These are phyloP conservation scores for Adansonia digitata DNA, from an alignment of 345 rosid genomes.

Conservation along the genomic window DNA sequence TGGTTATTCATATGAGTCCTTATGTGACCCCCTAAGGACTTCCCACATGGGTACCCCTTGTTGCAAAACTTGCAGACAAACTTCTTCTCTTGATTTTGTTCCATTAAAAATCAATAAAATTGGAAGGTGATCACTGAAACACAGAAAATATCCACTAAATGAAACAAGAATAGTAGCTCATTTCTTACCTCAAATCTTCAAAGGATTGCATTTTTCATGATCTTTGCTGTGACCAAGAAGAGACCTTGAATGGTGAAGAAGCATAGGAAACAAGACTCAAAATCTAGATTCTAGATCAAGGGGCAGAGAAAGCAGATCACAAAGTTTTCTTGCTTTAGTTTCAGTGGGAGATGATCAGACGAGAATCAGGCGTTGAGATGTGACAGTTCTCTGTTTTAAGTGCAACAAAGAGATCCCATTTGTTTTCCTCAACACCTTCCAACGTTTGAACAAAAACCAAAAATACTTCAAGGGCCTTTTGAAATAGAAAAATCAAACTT, in stretches of 20 bases:
- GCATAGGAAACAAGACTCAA: slow-evolving; percentile 8
- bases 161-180: slow-evolving; percentile 22
- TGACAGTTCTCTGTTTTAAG: slow-evolving; percentile 42
- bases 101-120: slow-evolving; percentile 44
- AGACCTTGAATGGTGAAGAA: neutral
- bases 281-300: slow-evolving; percentile 36
- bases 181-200: slow-evolving; percentile 35
- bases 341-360: slow-evolving; percentile 22
- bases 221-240: neutral
- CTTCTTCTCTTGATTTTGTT: slow-evolving; percentile 48
- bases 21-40: slow-evolving; percentile 86
- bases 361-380: slow-evolving; percentile 33
- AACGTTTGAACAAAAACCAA: neutral
- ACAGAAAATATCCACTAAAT: slow-evolving; percentile 28
- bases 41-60: slow-evolving; percentile 73
- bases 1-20: slow-evolving; percentile 62
- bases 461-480: neutral
- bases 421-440: neutral
- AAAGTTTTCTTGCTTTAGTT: slow-evolving; percentile 29
- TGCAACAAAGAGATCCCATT: slow-evolving; percentile 42
- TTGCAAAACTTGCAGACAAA: slow-evolving; percentile 71
- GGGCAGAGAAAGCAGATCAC: slow-evolving; percentile 28
- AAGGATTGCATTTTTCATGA: slow-evolving; percentile 32
- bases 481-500: slow-evolving; percentile 11
- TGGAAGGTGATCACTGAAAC: slow-evolving; percentile 20